Evolutionary conservation across 495 filamentous ascomycete genomes (phyloP).

Genomic region (Aspergillus campestris): DNA sequence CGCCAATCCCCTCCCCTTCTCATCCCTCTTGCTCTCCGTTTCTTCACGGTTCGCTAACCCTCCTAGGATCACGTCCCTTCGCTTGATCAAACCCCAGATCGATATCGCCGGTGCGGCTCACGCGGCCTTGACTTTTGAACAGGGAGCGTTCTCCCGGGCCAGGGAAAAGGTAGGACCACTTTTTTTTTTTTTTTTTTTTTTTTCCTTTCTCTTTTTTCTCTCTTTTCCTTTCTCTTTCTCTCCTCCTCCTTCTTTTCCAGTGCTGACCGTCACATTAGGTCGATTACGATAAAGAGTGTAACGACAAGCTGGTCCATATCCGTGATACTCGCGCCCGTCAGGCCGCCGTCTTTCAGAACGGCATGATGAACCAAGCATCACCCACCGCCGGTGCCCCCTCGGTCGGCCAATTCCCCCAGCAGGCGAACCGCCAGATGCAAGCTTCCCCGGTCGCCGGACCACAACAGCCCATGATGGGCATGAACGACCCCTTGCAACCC

Average conservation of each 20-base stretch:
- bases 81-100: slow-evolving; percentile 42
- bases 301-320: slow-evolving; percentile 41
- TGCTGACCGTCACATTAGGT: no score
- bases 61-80: slow-evolving; percentile 39
- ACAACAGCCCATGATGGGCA: slow-evolving; percentile 37
- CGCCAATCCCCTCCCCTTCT: slow-evolving; percentile 1
- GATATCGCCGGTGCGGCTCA: slow-evolving; percentile 29
- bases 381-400: slow-evolving; percentile 18
- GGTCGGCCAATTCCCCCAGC: slow-evolving; percentile 41
- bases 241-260: neutral
- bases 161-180: slow-evolving; percentile 31
- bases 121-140: slow-evolving; percentile 41
- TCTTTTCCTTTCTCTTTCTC: neutral
- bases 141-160: slow-evolving; percentile 37
- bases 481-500: slow-evolving; percentile 37
- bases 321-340: slow-evolving; percentile 39
- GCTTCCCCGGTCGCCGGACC: slow-evolving; percentile 40
- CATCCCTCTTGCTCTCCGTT: slow-evolving; percentile 1
- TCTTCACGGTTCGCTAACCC: slow-evolving; percentile 1
- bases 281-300: slow-evolving; percentile 42
- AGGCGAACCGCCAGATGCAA: slow-evolving; percentile 47
- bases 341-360: slow-evolving; percentile 34
- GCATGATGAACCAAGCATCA: slow-evolving; percentile 34
- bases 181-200: neutral
- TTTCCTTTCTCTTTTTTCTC: slow-evolving; percentile 2